Base-by-base conservation (phyloP, 2,329 filamentous ascomycete species). In the Ceratocystis colombiana region DNA sequence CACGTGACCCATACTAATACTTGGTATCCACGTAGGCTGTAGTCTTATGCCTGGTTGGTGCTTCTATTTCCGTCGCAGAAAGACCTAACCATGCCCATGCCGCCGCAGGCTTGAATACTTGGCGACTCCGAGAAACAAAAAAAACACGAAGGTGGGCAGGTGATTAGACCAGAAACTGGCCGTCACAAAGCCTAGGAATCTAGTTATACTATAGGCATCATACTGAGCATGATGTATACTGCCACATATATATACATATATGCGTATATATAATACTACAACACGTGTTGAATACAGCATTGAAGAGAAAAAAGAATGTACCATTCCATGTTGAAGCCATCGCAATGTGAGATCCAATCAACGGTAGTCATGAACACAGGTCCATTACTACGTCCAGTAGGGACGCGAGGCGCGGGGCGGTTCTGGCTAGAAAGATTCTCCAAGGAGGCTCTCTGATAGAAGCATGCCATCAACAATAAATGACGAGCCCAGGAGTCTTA, bases 401-500 rank as follows among this genome's bases (percentile, higher is more conserved):
- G 64, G 65, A 46, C 67, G 50, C 61, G 55, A 66, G 62, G 61
- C 64, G 64, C 61, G 61, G 61, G 64, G 64, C 53, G 64, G 41
- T 37, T 66, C 61, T 46, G 12, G 45, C 25, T 33, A 64, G 50
- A 64, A 64, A 55, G 45, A 64, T 50, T 48, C 64, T 68, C 64
- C 67, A 55, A 68, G 44, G 67, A 68, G 64, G 30, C 50, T 66
- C 59, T 33, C 59, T 33, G n/a, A 48, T 20, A 46, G 30, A 50
- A 48, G 57, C 55, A 61, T 53, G 41, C 67, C 64, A 50, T 64
- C 67, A 63, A 64, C 67, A 61, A 61, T n/a, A 50, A 66, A 64
- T 48, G 61, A 66, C 55, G 67, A 68, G 62, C 50, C 53, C 64
- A 64, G 67, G 64, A 44, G 72, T 72, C 61, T 61, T 64, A 68